Evolutionary conservation across 2,329 filamentous ascomycete species (phyloP).

Genomic region (Ascocoryne sarcoides): DNA sequence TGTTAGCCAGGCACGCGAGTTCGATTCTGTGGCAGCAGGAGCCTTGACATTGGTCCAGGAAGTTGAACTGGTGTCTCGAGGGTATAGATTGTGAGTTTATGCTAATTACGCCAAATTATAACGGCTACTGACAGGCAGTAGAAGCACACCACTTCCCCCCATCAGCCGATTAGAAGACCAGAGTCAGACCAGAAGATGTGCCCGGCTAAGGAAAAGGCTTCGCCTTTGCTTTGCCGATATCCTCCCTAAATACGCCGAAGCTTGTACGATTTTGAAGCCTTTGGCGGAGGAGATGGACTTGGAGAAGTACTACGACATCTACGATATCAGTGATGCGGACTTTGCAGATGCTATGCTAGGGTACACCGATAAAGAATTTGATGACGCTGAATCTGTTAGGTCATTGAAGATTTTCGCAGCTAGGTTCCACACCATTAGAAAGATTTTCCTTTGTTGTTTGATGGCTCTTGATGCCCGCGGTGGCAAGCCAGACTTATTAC

Average conservation of each 20-base stretch:
- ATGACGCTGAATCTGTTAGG: conserved; percentile 70
- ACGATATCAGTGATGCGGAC: conserved; percentile 68
- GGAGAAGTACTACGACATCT: conserved; percentile 87
- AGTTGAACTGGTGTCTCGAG: conserved; percentile 88
- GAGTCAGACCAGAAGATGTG: conserved; percentile 68
- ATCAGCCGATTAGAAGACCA: conserved; percentile 84
- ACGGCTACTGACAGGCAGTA: conserved; percentile 31
- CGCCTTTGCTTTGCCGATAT: conserved; percentile 60
- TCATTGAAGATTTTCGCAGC: conserved; percentile 74
- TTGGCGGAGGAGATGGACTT: conserved; percentile 74
- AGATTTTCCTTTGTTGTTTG: conserved; percentile 81
- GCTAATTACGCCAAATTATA: neutral
- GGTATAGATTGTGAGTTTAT: conserved; percentile 66
- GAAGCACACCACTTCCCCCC: conserved; percentile 83
- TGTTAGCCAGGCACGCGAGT: conserved; percentile 66
- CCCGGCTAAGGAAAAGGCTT: conserved; percentile 69
- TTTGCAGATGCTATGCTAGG: conserved; percentile 60
- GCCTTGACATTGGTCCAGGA: conserved; percentile 81
- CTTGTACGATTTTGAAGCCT: conserved; percentile 57
- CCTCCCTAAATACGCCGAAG: conserved; percentile 63
- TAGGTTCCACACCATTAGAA: conserved; percentile 70
- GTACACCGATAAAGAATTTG: conserved; percentile 56
- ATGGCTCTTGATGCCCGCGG: conserved; percentile 79
- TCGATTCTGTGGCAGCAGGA: conserved; percentile 68
- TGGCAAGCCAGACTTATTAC: conserved; percentile 63